Base-by-base conservation (phyloP, 2,329 filamentous ascomycete species). In the Colletotrichum tabaci region DNA sequence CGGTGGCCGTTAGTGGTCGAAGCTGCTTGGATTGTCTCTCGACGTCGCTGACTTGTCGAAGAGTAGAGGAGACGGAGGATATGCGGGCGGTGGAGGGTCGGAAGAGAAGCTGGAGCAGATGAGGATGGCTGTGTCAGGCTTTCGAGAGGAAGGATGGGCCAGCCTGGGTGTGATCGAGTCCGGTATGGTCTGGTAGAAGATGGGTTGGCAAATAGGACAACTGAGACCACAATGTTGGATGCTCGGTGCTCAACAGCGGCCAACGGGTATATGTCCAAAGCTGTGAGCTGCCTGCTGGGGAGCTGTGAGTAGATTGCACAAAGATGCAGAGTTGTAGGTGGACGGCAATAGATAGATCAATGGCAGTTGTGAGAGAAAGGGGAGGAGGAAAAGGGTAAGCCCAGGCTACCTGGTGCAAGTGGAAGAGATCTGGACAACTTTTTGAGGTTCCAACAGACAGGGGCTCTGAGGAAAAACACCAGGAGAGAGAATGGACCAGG, bases 401-500 rank as follows among this genome's bases (percentile, higher is more conserved):
- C 38, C 12, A 16, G 64, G 47, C 26, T n/a, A 38, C 58, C 44
- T 61, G 58, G 52, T 66, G 40, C 15, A 57, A 47, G 60, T 62
- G 26, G 38, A 60, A 38, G 52, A 70, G 60, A 71, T 71, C 70
- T 60, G 60, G 66, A 72, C 70, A 72, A 71, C 70, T 72, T 72
- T 72, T 72, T 71, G 66, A 66, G 13, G 55, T 65, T 72, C 56
- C 55, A 71, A 66, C 66, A 26, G 61, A 72, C 64, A 73, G 63
- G 69, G 68, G 69, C 72, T 68, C 58, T 23, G 49, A 60, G 65
- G 46, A 58, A 71, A 68, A 71, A 64, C 58, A 58, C 52, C 65
- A 63, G 68, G 68, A 44, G 44, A 44, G 44, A 58, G n/a, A 55
- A 52, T 38, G 58, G 60, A 65, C 61, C 58, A 50, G 53, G 46